Conservation (phyloP, 2,329 filamentous ascomycete species). For the Onygenales sp. region DNA sequence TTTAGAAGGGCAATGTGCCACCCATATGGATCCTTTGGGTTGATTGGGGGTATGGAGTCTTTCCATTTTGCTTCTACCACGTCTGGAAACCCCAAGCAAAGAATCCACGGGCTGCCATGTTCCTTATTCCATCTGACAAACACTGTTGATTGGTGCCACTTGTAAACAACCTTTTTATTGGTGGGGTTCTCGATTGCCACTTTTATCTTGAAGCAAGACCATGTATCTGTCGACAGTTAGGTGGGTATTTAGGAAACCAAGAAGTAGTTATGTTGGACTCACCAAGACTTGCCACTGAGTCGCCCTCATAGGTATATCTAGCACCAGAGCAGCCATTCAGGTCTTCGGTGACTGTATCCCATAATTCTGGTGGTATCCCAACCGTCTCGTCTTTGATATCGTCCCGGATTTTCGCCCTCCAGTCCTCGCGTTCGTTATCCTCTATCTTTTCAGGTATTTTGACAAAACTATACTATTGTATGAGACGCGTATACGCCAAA, state of each 20-base stretch:
- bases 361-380: not conserved
- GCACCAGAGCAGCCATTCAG: constrained; percentile 2
- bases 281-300: not conserved
- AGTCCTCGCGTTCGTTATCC: not conserved
- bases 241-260: not conserved
- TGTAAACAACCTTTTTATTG: constrained; percentile 3
- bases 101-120: constrained; percentile 7
- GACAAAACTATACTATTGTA: too few species aligned
- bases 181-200: not conserved
- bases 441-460: too few species aligned
- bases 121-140: constrained; percentile 14
- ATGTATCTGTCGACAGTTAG: constrained; percentile 13
- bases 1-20: constrained; percentile 18
- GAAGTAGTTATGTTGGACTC: not conserved
- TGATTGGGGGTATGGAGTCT: not conserved
- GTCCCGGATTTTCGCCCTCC: not conserved
- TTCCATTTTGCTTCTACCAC: constrained; percentile 2
- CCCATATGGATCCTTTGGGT: constrained; percentile 10
- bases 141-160: constrained; percentile 15
- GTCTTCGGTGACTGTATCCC: not conserved
- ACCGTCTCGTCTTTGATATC: not conserved
- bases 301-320: not conserved
- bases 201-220: constrained; percentile 19
- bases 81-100: constrained; percentile 8
- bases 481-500: too few species aligned